Evolutionary conservation across 164 flowering plant genomes (phyloP), one percentile per base, ranked within the genome.

Genomic region (Piper betle): DNA sequence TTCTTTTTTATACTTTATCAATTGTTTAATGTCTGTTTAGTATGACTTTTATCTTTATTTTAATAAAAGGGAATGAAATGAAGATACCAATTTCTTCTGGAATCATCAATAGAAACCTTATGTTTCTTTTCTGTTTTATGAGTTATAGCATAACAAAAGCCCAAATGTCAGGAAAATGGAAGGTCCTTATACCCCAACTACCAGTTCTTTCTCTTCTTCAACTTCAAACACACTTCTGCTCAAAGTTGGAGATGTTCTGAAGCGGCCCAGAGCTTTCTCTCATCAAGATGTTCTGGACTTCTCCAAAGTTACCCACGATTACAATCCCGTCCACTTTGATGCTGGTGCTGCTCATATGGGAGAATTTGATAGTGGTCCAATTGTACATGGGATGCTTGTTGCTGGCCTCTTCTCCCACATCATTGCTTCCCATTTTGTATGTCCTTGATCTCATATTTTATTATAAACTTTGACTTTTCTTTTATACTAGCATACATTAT

Each of bases 371-470:
- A 6, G 7, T 10, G 90, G 72, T 68, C 69, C 78, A 8, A 68
- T 88, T 37, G 94, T 91, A 56, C 96, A 86, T 48, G 97, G 97
- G 48, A 77, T 91, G 88, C 94, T 91, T 20, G 88, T 91, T 41
- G 91, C 92, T 62, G 53, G 87, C 8, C 68, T 91, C 58, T 88
- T 88, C 70, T 94, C 94, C 33, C 72, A 69, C 43, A 83, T 88
- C 42, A 84, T 88, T 55, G 75, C 97, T 40, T 75, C 84, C 46
- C 83, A 84, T 59, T 88, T 80, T 66, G 96, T 87, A 71, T 81
- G 91, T 77, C 18, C 60, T 19, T 19, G 2, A 37, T 43, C 41
- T 37, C 19, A 40, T 41, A 11, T 12, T 59, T 25, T 52, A 52
- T 53, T 58, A 12, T n/a, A 4, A 2, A 4, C 13, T 38, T 37